Evolutionary conservation across 495 filamentous ascomycete genomes (phyloP).

Genomic region (Delitschia confertaspora): DNA sequence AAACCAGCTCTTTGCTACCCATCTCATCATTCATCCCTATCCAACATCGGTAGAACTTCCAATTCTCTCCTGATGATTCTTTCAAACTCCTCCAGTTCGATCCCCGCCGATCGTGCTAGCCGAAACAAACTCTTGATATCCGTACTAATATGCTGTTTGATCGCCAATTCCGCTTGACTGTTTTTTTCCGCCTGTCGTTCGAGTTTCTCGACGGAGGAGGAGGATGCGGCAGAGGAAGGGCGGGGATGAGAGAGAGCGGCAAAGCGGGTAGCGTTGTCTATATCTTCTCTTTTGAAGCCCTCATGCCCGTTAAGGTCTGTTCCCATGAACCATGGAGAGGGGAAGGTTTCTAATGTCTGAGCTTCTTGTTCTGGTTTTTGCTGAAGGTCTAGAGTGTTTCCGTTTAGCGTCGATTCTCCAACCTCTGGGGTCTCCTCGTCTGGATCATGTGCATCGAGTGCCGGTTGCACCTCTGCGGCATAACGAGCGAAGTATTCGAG

Average conservation of each 20-base stretch:
- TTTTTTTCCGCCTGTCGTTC: conserved; percentile 42
- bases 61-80: conserved; percentile 69
- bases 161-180: conserved; percentile 63
- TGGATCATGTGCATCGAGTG: conserved; percentile 82
- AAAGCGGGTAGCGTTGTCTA: conserved; percentile 10
- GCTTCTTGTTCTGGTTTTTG: conserved; percentile 28
- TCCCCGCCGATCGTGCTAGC: conserved; percentile 68
- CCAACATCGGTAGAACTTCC: conserved; percentile 65
- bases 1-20: not conserved
- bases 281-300: conserved; percentile 8
- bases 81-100: conserved; percentile 78
- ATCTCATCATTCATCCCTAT: conserved; percentile 46
- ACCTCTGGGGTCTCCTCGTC: conserved; percentile 37
- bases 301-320: conserved; percentile 1
- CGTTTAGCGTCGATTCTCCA: conserved; percentile 48
- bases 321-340: not conserved
- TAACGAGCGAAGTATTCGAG: conserved; percentile 84
- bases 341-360: conserved; percentile 13
- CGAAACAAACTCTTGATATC: conserved; percentile 84
- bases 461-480: conserved; percentile 68
- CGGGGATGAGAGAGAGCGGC: conserved; percentile 24
- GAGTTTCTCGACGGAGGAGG: conserved; percentile 29
- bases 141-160: conserved; percentile 81
- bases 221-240: conserved; percentile 25
- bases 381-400: conserved; percentile 33